These are phyloP conservation scores for Raffaelea arxii DNA, from an alignment of 2,329 filamentous ascomycete genomes.

Conservation along the genomic window DNA sequence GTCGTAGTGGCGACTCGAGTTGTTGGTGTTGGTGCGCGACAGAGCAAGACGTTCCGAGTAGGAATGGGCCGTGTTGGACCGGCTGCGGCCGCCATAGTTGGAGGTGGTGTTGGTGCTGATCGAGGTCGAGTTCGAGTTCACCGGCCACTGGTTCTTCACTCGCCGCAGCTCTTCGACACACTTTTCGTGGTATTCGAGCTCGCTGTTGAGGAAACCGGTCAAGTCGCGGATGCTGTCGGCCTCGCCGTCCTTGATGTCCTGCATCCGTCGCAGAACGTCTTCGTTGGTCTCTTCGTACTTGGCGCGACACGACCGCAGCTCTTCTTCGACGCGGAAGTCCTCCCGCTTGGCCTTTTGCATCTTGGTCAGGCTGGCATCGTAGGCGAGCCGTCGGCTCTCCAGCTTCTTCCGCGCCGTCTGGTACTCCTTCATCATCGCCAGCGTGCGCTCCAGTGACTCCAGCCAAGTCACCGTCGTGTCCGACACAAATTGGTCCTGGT, in stretches of 20 bases:
- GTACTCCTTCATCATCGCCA: constrained; percentile 96
- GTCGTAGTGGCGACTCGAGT: constrained; percentile 23
- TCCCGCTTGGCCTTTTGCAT: constrained; percentile 91
- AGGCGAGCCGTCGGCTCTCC: constrained; percentile 78
- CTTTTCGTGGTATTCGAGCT: constrained; percentile 84
- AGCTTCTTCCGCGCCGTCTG: constrained; percentile 92
- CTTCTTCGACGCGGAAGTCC: constrained; percentile 87
- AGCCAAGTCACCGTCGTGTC: constrained; percentile 77
- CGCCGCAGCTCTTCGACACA: constrained; percentile 72
- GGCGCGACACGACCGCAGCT: constrained; percentile 79
- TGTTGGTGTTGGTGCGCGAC: constrained; percentile 23
- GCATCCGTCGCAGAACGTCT: constrained; percentile 85
- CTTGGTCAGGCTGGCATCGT: constrained; percentile 81
- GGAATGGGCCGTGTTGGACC: constrained; percentile 40
- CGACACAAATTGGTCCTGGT: constrained; percentile 74
- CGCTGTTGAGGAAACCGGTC: constrained; percentile 72
- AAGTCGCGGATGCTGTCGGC: constrained; percentile 73
- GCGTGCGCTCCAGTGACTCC: constrained; percentile 78
- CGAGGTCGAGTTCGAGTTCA: constrained; percentile 7
- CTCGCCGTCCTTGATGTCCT: constrained; percentile 91
- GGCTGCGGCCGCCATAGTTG: constrained; percentile 24
- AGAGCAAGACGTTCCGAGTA: constrained; percentile 18
- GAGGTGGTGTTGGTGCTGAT: constrained; percentile 11
- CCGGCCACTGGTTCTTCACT: constrained; percentile 35
- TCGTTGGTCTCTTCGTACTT: constrained; percentile 96